Percentiles rank a stretch among this genome's conserved stretches.
Conservation (phyloP, 2,329 filamentous ascomycete species). For the Diatrype stigma region DNA sequence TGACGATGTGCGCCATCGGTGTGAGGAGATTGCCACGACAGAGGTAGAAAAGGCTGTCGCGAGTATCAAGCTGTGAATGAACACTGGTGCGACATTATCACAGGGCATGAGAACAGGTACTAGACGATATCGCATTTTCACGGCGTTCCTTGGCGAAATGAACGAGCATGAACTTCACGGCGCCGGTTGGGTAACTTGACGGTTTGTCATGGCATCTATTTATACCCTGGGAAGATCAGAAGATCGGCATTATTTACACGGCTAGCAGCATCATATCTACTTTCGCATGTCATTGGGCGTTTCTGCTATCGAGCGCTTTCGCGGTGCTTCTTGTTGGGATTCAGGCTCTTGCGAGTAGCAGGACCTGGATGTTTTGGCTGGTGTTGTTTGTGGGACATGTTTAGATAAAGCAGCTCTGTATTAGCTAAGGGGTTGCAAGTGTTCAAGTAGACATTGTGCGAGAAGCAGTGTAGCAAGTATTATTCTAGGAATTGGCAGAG, state of each 20-base stretch:
- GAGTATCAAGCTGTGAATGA: conserved; percentile 37
- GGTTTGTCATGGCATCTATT: background rate
- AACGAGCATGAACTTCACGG: too few relatives aligned
- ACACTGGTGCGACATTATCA: conserved; percentile 4
- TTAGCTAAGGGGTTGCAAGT: too few relatives aligned
- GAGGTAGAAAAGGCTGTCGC: conserved; percentile 76
- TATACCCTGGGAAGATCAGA: background rate
- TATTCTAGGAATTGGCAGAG: too few relatives aligned
- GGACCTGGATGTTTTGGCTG: background rate
- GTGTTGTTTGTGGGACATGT: too few relatives aligned
- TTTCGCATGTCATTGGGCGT: background rate
- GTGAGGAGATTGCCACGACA: conserved; percentile 71
- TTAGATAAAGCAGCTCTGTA: too few relatives aligned
- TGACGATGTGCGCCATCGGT: conserved; percentile 60
- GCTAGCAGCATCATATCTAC: background rate
- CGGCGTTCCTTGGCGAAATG: background rate
- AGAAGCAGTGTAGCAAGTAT: too few relatives aligned
- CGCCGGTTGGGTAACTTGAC: background rate
- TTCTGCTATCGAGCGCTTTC: background rate
- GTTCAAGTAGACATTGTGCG: too few relatives aligned
- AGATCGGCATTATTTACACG: background rate
- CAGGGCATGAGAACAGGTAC: conserved; percentile 6
- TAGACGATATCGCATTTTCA: conserved; percentile 8
- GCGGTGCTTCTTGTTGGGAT: background rate
- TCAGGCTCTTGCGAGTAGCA: background rate